Evolutionary conservation across 1,284 basidiomycete species (phyloP).

Genomic region (Mycena citricolor): DNA sequence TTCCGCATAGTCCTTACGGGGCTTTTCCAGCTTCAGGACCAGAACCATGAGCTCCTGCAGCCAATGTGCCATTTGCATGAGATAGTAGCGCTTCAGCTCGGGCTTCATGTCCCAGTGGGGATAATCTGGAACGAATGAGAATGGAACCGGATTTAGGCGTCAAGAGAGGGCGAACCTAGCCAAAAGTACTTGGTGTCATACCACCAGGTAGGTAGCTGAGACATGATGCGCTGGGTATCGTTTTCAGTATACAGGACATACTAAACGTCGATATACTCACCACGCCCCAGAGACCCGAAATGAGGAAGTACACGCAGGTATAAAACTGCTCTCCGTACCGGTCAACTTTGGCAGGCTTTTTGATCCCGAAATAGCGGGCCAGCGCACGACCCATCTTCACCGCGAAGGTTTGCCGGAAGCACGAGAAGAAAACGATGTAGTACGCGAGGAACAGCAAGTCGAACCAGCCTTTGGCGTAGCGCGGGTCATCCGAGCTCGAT

Average conservation of each 20-base stretch:
- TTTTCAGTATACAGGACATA: too few relatives aligned
- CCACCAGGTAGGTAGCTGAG: constrained; percentile 86
- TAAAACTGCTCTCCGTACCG: constrained; percentile 92
- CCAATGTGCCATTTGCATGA: constrained; percentile 91
- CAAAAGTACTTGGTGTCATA: constrained; percentile 83
- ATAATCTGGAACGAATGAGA: constrained; percentile 53
- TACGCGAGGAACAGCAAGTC: constrained; percentile 87
- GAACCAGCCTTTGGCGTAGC: constrained; percentile 76
- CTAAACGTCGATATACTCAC: too few relatives aligned
- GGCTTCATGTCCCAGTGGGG: constrained; percentile 88
- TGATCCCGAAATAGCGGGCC: constrained; percentile 71
- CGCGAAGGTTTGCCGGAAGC: constrained; percentile 80
- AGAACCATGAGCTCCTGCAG: constrained; percentile 91
- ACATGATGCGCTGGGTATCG: constrained; percentile 81
- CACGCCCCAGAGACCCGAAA: constrained; percentile 74
- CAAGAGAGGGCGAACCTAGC: constrained; percentile 51
- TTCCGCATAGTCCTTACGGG: constrained; percentile 89
- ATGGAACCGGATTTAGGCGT: constrained; percentile 6
- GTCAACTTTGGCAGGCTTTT: constrained; percentile 65
- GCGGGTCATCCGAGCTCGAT: constrained; percentile 52
- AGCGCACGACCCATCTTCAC: constrained; percentile 71
- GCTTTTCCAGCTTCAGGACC: constrained; percentile 87
- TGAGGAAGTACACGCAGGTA: constrained; percentile 76
- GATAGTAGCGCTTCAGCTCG: constrained; percentile 88
- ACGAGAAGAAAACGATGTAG: constrained; percentile 90